Base-by-base conservation (phyloP, 1,284 basidiomycete genomes). In the Testicularia cyperi region DNA sequence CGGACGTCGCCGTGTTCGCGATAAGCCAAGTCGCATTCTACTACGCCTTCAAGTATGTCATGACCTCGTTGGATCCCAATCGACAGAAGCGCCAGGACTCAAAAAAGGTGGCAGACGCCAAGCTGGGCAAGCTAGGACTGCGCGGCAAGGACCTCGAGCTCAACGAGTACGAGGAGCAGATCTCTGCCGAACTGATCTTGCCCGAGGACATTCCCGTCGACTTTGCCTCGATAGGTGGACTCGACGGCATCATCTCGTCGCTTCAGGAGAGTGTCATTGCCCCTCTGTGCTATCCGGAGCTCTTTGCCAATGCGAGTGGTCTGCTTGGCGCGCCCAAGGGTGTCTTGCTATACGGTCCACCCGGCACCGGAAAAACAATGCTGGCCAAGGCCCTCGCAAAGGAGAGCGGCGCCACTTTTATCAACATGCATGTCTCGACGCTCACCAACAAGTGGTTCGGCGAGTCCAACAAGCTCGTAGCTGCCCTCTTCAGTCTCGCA, bases 231-330 rank as follows among this genome's bases (percentile, higher is more conserved):
- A 87, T 99, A 49, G 95, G 94, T n/a, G 95, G 95, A 6, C 83
- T 99, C 20, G 95, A 99, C 39, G 81, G 86, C 26, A 96, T 97
- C 70, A 88, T 98, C 56, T 83, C 86, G 18, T 90, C 87, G 24
- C 83, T 99, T 42, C 86, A 90, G 44, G 94, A 98, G 80, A 91
- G 91, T 51, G 87, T 99, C 56, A 97, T 98, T 72, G 95, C 91
- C 74, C 95, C 94, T 2, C 83, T 98, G 31, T 86, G 89, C 54
- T 95, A 90, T 70, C 95, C 95, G 2, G 82, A 88, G 56, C 82
- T 98, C 44, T 96, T 97, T 80, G 81, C 83, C 69, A 55, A 72
- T 8, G 81, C 86, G 0, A 71, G 61, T 28, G 70, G 84, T 81
- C 68, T 84, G 7, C 78, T 83, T 33, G 78, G 79, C 12, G 81